Conservation (phyloP, 768 basidiomycete genomes). For the Lepiota venenata region DNA sequence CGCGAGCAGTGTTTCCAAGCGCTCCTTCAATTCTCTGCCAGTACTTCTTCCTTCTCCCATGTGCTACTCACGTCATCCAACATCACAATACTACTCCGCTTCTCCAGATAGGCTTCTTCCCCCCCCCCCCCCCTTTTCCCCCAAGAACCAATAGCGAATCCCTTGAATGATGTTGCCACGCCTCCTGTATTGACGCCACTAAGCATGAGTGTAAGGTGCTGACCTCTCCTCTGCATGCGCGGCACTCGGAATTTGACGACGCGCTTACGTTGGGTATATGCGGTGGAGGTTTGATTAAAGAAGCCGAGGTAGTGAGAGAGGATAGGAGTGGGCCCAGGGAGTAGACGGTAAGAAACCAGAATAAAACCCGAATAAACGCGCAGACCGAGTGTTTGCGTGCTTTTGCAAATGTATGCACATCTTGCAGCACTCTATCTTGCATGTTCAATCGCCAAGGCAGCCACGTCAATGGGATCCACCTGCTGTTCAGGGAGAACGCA, state of each 20-base stretch:
- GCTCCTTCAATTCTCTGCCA: constrained; percentile 81
- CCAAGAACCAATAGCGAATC: constrained; percentile 8
- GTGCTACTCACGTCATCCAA: constrained; percentile 74
- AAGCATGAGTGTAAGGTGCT: not conserved
- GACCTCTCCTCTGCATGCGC: not conserved
- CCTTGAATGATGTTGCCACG: not conserved
- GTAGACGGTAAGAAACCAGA: constrained; percentile 78
- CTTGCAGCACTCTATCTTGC: too few relatives aligned
- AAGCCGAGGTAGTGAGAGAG: constrained; percentile 63
- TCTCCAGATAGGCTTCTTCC: constrained; percentile 24
- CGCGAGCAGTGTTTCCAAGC: constrained; percentile 46
- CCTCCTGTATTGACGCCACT: not conserved
- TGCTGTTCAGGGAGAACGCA: too few relatives aligned
- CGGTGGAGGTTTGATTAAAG: constrained; percentile 59
- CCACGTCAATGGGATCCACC: too few relatives aligned
- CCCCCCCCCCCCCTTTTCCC: too few relatives aligned
- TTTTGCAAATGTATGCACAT: too few relatives aligned
- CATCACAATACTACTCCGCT: constrained; percentile 37
- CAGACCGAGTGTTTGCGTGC: too few relatives aligned
- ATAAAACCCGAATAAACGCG: constrained; percentile 89
- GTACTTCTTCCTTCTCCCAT: constrained; percentile 83
- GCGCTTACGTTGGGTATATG: constrained; percentile 66
- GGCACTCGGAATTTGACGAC: constrained; percentile 25
- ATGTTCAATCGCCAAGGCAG: too few relatives aligned
- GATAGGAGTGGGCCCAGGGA: constrained; percentile 72